Conservation (phyloP, 176 grass and related monocot genomes). For the Oryza punctata region DNA sequence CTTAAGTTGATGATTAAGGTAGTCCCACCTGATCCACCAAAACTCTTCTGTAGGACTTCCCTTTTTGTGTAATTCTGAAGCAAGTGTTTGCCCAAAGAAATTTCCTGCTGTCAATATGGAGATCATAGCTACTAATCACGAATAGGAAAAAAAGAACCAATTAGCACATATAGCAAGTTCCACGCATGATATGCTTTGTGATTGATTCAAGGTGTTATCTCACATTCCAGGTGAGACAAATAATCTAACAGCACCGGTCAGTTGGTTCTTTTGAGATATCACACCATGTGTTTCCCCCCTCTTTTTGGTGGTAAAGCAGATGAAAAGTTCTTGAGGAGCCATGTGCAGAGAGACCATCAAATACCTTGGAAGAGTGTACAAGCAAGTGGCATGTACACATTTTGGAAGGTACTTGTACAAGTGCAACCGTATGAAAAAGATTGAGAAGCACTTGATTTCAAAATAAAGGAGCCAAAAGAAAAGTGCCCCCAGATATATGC, state of each 20-base stretch:
- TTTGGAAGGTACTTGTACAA: not conserved
- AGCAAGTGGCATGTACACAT: conserved; percentile 17
- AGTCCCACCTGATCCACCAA: conserved; percentile 35
- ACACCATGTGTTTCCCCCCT: not conserved
- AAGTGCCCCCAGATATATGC: not conserved
- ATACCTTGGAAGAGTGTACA: conserved; percentile 6
- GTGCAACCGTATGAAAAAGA: not conserved
- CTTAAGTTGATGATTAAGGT: not conserved
- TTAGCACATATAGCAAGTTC: not conserved
- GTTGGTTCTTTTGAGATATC: not conserved
- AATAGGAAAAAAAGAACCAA: not conserved
- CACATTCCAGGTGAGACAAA: not conserved
- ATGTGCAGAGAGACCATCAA: not conserved
- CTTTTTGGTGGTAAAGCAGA: conserved; percentile 9
- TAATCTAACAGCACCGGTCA: not conserved
- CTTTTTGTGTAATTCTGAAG: not conserved
- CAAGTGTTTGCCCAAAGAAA: not conserved
- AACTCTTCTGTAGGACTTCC: not conserved
- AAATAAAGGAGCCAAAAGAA: not conserved
- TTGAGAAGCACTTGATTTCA: not conserved
- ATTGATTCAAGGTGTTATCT: not conserved
- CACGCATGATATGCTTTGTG: conserved; percentile 5
- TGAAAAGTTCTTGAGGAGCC: not conserved
- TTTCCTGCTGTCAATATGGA: not conserved
- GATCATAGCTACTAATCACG: not conserved